Evolutionary conservation across 108 stramenopile species (phyloP).

Genomic region (Pseudonitzschia pungens): DNA sequence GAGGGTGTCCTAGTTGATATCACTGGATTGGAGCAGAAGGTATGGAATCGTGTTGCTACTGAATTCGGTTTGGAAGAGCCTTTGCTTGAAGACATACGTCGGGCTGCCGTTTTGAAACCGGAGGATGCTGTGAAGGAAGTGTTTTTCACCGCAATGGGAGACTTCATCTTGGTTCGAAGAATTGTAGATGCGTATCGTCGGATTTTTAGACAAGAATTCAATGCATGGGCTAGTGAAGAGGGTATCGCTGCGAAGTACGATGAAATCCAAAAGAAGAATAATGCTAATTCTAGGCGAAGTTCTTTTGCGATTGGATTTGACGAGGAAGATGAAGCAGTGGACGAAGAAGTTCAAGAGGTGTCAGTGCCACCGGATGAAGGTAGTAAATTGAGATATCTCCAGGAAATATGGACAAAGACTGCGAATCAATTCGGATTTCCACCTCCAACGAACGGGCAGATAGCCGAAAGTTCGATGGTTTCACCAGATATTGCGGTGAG

Average conservation of each 20-base stretch:
- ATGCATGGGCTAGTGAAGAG: constrained; percentile 50
- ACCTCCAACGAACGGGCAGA: constrained; percentile 49
- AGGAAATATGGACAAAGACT: constrained; percentile 55
- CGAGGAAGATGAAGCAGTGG: neutral
- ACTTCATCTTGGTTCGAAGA: constrained; percentile 41
- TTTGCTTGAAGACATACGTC: constrained; percentile 45
- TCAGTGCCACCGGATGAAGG: constrained; percentile 36
- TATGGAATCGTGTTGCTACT: constrained; percentile 65
- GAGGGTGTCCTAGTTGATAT: constrained; percentile 79
- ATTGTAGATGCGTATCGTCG: constrained; percentile 40
- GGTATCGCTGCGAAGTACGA: constrained; percentile 24
- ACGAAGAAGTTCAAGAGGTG: neutral
- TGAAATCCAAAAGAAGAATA: neutral
- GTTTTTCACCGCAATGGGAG: constrained; percentile 63
- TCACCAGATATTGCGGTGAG: constrained; percentile 50
- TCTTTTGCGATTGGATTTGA: constrained; percentile 20
- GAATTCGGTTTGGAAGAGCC: constrained; percentile 48
- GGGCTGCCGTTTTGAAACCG: constrained; percentile 60
- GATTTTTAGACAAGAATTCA: constrained; percentile 51
- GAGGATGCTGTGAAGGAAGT: constrained; percentile 58
- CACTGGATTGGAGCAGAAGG: constrained; percentile 60
- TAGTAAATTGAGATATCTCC: constrained; percentile 32
- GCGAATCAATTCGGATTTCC: constrained; percentile 40
- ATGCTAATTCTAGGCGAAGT: neutral
- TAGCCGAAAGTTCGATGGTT: constrained; percentile 39